These are phyloP conservation scores for Coemansia sp. DNA, from an alignment of 371 early-diverging fungal species.

Conservation along the genomic window DNA sequence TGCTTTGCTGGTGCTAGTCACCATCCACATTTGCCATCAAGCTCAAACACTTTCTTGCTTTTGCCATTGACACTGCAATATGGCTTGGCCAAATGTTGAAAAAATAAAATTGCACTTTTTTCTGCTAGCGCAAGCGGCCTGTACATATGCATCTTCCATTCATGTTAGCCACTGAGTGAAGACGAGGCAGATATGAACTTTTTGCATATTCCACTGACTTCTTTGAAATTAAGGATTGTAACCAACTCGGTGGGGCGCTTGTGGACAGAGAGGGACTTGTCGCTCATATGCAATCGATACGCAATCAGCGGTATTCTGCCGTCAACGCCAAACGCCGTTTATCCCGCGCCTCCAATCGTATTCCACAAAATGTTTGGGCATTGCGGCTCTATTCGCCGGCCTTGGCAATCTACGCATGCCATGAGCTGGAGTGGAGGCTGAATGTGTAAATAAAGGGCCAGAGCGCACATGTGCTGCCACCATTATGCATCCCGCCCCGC, in stretches of 20 bases:
- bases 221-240: neutral
- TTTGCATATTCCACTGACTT: neutral
- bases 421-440: slow-evolving; percentile 7
- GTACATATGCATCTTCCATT: slow-evolving; percentile 12
- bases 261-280: neutral
- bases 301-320: neutral
- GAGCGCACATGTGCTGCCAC: slow-evolving; percentile 10
- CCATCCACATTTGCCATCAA: neutral
- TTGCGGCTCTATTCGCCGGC: slow-evolving; percentile 1
- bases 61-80: neutral
- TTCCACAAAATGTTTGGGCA: neutral
- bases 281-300: neutral
- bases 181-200: neutral
- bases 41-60: neutral
- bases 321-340: neutral
- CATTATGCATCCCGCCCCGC: slow-evolving; percentile 9
- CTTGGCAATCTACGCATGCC: neutral
- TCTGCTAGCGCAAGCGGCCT: slow-evolving; percentile 7
- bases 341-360: neutral
- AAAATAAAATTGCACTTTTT: neutral
- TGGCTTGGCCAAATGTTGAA: neutral
- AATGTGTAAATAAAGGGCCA: slow-evolving; percentile 13
- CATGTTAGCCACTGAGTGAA: slow-evolving; percentile 12
- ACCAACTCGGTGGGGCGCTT: neutral
- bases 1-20: slow-evolving; percentile 4